Evolutionary conservation across 805 yeast species (phyloP).

Genomic region (Zygoascus biomembranicola): DNA sequence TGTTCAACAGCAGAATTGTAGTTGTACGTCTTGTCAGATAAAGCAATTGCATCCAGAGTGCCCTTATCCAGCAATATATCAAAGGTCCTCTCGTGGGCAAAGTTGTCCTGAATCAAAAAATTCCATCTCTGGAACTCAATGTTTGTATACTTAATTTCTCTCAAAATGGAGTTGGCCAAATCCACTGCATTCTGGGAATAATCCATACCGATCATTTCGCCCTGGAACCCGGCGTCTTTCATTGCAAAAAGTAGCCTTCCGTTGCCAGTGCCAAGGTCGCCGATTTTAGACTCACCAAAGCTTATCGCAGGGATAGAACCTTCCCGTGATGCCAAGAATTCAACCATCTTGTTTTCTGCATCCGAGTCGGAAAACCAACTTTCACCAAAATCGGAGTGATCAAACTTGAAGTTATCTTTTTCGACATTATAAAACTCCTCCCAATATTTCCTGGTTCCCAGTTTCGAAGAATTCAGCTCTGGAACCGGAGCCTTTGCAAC

Average conservation of each 20-base stretch:
- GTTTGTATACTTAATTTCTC: constrained; percentile 19
- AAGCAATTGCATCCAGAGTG: constrained; percentile 92
- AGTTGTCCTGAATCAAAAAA: constrained; percentile 39
- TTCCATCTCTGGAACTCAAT: constrained; percentile 60
- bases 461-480: constrained; percentile 42
- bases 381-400: constrained; percentile 86
- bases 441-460: constrained; percentile 91
- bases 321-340: constrained; percentile 49
- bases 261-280: constrained; percentile 94
- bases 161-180: constrained; percentile 59
- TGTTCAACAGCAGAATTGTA: constrained; percentile 29
- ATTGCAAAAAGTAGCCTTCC: constrained; percentile 79
- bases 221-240: constrained; percentile 53
- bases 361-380: constrained; percentile 95
- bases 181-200: constrained; percentile 74
- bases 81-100: constrained; percentile 34
- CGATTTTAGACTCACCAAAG: constrained; percentile 33
- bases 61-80: constrained; percentile 90
- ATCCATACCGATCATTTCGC: constrained; percentile 67
- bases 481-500: background rate
- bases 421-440: constrained; percentile 76
- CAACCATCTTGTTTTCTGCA: constrained; percentile 80
- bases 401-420: constrained; percentile 57
- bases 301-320: constrained; percentile 19
- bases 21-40: constrained; percentile 50